Conservation (phyloP, 2,329 filamentous ascomycete species). For the Venturiaceae sp. region DNA sequence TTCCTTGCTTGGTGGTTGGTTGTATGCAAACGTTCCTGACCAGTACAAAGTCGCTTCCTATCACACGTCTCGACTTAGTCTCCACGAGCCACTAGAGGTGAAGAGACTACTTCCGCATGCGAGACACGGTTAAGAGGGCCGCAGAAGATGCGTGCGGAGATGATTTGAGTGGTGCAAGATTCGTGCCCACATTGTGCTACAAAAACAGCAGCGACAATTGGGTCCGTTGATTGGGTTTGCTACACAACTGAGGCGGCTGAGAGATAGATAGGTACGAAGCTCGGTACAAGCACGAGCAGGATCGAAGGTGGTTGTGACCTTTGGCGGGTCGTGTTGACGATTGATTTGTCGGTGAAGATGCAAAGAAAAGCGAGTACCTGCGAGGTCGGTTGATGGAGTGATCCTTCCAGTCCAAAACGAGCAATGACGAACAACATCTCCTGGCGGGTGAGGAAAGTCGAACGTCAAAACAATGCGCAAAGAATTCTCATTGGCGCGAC, state of each 20-base stretch:
- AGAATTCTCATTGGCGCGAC: too few species aligned
- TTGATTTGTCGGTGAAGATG: neutral
- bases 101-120: neutral
- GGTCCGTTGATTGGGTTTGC: neutral
- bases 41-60: neutral
- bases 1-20: neutral
- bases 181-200: neutral
- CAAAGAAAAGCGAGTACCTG: neutral
- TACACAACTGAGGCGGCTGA: neutral
- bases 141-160: neutral
- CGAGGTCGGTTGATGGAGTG: too few species aligned
- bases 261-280: neutral
- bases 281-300: neutral
- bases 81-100: neutral
- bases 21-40: neutral
- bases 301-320: neutral
- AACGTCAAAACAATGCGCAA: too few species aligned
- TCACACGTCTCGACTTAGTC: neutral
- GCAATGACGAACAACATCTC: too few species aligned
- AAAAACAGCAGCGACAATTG: neutral
- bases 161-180: constrained; percentile 2
- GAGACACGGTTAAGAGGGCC: too few species aligned
- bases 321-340: neutral
- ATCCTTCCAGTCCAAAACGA: too few species aligned
- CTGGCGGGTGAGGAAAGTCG: too few species aligned